Base-by-base conservation (phyloP, 768 basidiomycete genomes). In the Favolaschia claudopus region DNA sequence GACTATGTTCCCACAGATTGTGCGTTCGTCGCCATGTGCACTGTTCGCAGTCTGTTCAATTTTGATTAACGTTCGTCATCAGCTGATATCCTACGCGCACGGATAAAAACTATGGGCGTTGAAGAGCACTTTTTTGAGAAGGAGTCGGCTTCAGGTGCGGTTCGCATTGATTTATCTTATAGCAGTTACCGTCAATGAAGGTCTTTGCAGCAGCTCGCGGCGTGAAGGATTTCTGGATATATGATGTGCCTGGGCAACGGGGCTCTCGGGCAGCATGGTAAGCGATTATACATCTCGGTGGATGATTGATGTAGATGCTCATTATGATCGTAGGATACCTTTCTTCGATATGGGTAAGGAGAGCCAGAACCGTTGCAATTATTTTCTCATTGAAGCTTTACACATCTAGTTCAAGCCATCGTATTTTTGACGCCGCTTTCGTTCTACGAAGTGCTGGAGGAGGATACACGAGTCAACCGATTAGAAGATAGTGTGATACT, bases 391-490 rank as follows among this genome's bases (percentile, higher is more conserved):
- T 46, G 13, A 17, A 10, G 12, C 32, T 22, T 31, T 15, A 28
- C 33, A 39, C 7, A 15, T 60, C 7, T 54, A 86, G 89, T 91
- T 8, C 83, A 91, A 71, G 89, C 90, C 0, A 91, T 93, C 64
- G 83, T 93, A 33, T 93, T 93, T 72, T 80, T 93, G n/a, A 92
- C 89, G 0, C 91, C 91, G 1, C 80, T 93, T 1, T 79, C 86
- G 0, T 91, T 92, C 68, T 87, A 93, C 65, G 85, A 89, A 64
- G 80, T 82, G 36, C 85, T 93, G 7, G 86, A 91, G 22, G 91
- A 93, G 67, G 82, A 91, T 66, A 73, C 76, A 5, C 77, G 76
- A 40, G 76, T 90, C 2, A 93, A 92, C 67, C 79, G 90, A 22
- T 75, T 92, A 37, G 89, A 92, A 69, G 91, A 93, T 66, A 89